phyloP scores from a whole-genome alignment of 164 flowering plant species.

The Liquidambar formosana region DNA sequence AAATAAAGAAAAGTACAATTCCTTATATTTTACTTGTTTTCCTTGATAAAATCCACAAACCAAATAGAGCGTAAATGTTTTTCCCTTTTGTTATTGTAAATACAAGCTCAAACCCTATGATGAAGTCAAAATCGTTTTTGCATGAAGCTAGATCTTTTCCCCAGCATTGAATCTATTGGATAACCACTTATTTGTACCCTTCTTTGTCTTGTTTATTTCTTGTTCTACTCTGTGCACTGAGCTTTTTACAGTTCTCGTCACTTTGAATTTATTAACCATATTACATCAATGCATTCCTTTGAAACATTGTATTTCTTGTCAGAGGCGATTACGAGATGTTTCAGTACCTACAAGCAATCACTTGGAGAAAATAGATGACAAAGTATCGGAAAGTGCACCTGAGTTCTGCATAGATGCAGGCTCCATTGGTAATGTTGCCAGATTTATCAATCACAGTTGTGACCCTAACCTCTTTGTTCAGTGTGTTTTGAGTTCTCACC shows the following conservation, averaged over 20 bases:
- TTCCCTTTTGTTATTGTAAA: not conserved
- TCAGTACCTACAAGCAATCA: conserved; percentile 2
- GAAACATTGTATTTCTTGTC: not conserved
- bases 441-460: conserved; percentile 36
- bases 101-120: no score
- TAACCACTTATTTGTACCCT: no score
- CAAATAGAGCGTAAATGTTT: no score
- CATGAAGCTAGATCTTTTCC: no score
- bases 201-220: no score
- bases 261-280: not conserved
- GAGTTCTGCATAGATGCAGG: conserved; percentile 27
- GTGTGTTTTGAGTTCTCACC: conserved; percentile 25
- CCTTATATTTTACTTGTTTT: no score
- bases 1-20: no score
- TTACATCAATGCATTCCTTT: not conserved
- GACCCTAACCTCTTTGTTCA: conserved; percentile 33
- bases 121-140: no score
- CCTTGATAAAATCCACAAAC: no score
- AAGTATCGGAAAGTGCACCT: not conserved
- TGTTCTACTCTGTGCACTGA: no score
- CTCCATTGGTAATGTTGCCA: conserved; percentile 23
- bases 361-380: not conserved
- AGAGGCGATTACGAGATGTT: conserved; percentile 12
- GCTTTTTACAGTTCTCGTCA: not conserved
- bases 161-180: no score